Conservation (phyloP, 208 protist species). For the Wallacemonas sp. region DNA sequence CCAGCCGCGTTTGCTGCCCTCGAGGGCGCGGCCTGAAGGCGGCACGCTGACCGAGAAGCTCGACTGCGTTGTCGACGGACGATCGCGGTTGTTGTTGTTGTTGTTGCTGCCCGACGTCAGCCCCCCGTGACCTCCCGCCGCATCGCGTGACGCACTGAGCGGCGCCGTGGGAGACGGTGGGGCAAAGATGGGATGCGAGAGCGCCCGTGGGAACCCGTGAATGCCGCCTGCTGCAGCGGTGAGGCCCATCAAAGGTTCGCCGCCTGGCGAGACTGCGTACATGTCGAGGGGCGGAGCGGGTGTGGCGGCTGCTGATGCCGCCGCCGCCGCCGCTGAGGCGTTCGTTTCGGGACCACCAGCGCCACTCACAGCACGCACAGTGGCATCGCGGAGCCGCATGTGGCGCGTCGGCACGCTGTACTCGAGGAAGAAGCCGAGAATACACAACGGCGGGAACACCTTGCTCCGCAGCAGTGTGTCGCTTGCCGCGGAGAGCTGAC, state of each 20-base stretch:
- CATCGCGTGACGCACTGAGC: neutral
- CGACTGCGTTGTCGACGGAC: neutral
- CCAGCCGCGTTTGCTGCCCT: neutral
- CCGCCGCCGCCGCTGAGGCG: neutral
- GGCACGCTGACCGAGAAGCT: constrained; percentile 2
- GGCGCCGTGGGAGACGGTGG: neutral
- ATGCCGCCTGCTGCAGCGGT: neutral
- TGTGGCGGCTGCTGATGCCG: neutral
- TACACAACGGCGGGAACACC: constrained; percentile 66
- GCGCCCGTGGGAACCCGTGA: neutral
- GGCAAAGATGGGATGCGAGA: constrained; percentile 5
- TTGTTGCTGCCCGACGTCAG: neutral
- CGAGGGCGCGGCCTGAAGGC: neutral
- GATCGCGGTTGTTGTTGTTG: neutral
- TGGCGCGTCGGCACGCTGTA: constrained; percentile 69
- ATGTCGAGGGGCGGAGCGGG: neutral
- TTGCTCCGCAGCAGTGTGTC: constrained; percentile 11
- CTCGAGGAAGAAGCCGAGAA: constrained; percentile 65
- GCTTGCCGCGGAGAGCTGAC: constrained; percentile 1
- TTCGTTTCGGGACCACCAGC: constrained; percentile 17
- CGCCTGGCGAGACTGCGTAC: constrained; percentile 23
- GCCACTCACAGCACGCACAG: constrained; percentile 18
- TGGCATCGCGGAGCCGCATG: constrained; percentile 41
- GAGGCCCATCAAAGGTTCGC: too few relatives aligned
- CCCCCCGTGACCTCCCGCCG: neutral